Percentiles rank a stretch among this genome's conserved stretches.
phyloP scores from a whole-genome alignment of 2,329 filamentous ascomycete species.

The Verticillium zaregamsianum region DNA sequence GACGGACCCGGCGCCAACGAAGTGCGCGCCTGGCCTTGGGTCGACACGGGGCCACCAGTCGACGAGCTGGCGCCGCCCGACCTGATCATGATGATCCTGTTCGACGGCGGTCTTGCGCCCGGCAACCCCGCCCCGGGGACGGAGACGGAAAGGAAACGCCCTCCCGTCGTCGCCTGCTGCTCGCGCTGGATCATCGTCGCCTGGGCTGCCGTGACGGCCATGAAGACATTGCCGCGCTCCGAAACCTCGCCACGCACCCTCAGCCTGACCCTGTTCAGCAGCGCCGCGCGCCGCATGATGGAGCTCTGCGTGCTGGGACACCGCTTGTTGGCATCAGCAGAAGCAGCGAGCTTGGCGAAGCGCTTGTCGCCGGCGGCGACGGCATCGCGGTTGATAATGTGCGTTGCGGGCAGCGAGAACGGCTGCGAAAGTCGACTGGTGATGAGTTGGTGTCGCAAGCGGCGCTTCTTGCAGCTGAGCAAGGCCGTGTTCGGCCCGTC shows the following conservation, averaged over 20 bases:
- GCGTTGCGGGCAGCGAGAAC: constrained; percentile 65
- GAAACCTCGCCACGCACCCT: constrained; percentile 35
- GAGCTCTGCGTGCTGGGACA: constrained; percentile 41
- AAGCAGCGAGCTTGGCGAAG: constrained; percentile 43
- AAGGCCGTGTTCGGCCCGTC: constrained; percentile 49
- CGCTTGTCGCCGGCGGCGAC: constrained; percentile 38
- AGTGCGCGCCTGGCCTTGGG: not conserved
- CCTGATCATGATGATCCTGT: constrained; percentile 1
- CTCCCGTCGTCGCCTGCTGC: constrained; percentile 25
- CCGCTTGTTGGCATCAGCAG: constrained; percentile 28
- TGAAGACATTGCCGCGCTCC: constrained; percentile 22
- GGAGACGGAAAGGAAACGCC: constrained; percentile 21
- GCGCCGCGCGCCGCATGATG: constrained; percentile 60
- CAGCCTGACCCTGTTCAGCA: constrained; percentile 57
- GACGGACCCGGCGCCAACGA: not conserved
- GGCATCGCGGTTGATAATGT: constrained; percentile 61
- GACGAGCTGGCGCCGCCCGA: constrained; percentile 1
- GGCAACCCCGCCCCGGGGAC: constrained; percentile 1
- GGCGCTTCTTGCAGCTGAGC: constrained; percentile 62
- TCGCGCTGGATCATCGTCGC: constrained; percentile 29
- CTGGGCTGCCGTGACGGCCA: constrained; percentile 25
- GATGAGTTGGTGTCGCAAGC: constrained; percentile 58
- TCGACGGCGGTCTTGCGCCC: not conserved
- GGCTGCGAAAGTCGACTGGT: constrained; percentile 67
- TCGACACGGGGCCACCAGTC: not conserved